Percentiles rank a stretch among this genome's conserved stretches.
These are phyloP conservation scores for Trypanosoma avium DNA, from an alignment of 208 protist species.

Conservation along the genomic window DNA sequence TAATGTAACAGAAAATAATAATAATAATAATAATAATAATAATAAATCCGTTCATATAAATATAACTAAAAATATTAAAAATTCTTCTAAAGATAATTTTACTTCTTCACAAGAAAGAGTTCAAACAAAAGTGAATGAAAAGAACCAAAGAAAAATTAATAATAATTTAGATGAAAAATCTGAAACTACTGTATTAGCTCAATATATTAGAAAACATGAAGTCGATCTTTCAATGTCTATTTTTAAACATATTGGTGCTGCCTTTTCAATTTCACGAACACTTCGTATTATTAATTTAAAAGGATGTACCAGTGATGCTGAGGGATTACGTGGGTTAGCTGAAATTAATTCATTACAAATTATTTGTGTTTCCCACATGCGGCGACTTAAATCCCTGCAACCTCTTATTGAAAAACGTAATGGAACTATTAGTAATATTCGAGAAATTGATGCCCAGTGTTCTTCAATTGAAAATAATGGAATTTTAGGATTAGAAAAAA, in stretches of 20 bases:
- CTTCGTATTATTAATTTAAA: conserved; percentile 21
- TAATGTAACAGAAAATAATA: no score
- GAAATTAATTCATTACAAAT: conserved; percentile 13
- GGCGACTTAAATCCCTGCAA: conserved; percentile 6
- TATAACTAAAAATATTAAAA: no score
- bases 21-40: no score
- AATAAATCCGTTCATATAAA: no score
- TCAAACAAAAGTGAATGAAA: no score
- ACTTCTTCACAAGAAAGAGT: no score
- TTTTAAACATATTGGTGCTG: conserved; percentile 38
- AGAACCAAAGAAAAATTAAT: no score
- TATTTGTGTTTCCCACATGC: conserved; percentile 27
- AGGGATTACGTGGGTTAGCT: conserved; percentile 13
- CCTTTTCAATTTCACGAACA: conserved; percentile 36
- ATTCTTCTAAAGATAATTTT: no score
- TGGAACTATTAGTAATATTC: conserved; percentile 31
- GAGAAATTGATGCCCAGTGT: conserved; percentile 71
- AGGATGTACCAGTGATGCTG: conserved; percentile 7
- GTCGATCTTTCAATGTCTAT: conserved; percentile 63
- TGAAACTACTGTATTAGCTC: conserved; percentile 30
- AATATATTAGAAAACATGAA: conserved; percentile 40
- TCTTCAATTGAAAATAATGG: conserved; percentile 16
- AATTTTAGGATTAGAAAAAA: conserved; percentile 8
- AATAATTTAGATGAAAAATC: neutral
- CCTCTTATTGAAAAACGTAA: conserved; percentile 4